phyloP scores from a whole-genome alignment of 768 basidiomycete species.

The Cubamyces lactineus region DNA sequence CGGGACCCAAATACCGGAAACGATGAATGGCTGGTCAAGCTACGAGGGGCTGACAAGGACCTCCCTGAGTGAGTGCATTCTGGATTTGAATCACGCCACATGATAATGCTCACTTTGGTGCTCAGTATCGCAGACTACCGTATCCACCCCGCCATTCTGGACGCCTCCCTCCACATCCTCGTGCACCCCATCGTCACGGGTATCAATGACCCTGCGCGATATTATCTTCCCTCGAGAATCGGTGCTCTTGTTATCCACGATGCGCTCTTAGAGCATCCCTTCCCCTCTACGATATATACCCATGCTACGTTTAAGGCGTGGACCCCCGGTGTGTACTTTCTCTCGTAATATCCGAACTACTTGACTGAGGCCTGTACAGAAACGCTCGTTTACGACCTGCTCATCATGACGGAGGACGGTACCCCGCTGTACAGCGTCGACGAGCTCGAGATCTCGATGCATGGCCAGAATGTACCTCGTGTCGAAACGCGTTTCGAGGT shows the following conservation, averaged over 20 bases:
- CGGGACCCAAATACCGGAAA: neutral
- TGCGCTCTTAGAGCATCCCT: constrained; percentile 24
- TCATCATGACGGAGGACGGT: constrained; percentile 34
- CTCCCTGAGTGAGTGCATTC: constrained; percentile 8
- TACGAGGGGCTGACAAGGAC: constrained; percentile 26
- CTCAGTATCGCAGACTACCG: constrained; percentile 29
- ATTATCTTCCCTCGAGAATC: constrained; percentile 38
- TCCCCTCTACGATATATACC: constrained; percentile 30
- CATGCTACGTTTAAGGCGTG: constrained; percentile 35
- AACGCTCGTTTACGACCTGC: constrained; percentile 34
- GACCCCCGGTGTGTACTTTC: constrained; percentile 33
- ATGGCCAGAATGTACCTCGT: constrained; percentile 19
- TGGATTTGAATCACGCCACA: no score
- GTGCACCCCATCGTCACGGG: constrained; percentile 38
- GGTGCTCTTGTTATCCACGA: constrained; percentile 22
- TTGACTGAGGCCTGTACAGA: constrained; percentile 28
- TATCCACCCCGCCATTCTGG: constrained; percentile 44
- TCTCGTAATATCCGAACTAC: neutral
- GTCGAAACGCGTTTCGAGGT: constrained; percentile 28
- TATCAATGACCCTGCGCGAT: constrained; percentile 34
- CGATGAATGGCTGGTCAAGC: constrained; percentile 10
- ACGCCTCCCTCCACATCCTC: constrained; percentile 40
- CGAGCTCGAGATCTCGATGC: constrained; percentile 21
- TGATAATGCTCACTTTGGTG: no score
- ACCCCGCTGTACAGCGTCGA: constrained; percentile 29